Evolutionary conservation across 2,329 filamentous ascomycete species (phyloP), one percentile per base, ranked within the genome.

Genomic region (Talaromyces sp.): DNA sequence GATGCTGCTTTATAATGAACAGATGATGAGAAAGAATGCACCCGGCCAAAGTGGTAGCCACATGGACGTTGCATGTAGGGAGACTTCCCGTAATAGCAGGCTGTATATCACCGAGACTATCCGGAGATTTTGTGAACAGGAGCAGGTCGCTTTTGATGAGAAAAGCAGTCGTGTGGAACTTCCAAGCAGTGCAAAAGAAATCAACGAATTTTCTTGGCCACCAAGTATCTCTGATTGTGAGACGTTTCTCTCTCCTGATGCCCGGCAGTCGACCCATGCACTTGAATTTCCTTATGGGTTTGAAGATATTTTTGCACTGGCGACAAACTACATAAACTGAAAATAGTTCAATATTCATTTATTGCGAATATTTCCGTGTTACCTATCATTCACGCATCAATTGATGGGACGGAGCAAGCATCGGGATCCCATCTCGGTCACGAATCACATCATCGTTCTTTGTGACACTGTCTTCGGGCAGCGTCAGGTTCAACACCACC

Each of bases 401-500:
- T 36, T 13, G 33, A 36, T 8, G 36, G 36, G 36, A 39, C 36
- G 15, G 17, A 17, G 36, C 36, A n/a, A 39, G 36, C 6, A 39
- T 39, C 36, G 36, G 36, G 8, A 17, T 39, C 36, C 36, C 36
- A 39, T 39, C 36, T 39, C 36, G 36, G 36, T 36, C 33, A 36
- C 33, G 58, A 11, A 60, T 51, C n/a, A 47, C 33, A 15, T 17
- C 36, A 56, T 56, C 28, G 10, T 49, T 44, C 30, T 17, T 27
- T 44, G 54, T 36, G 3, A 47, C 30, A 30, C 44, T 61, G 6
- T 61, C 59, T 36, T 61, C 55, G 1, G 55, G 59, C 25, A 61
- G 47, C 55, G 68, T 62, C 19, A 68, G 44, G 61, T 72, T 73
- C 63, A 72, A 27, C 9, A 71, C 53, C 1, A 73, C 68, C 4